These are phyloP conservation scores for Aspergillus funiculosus DNA, from an alignment of 495 filamentous ascomycete species.

Conservation along the genomic window DNA sequence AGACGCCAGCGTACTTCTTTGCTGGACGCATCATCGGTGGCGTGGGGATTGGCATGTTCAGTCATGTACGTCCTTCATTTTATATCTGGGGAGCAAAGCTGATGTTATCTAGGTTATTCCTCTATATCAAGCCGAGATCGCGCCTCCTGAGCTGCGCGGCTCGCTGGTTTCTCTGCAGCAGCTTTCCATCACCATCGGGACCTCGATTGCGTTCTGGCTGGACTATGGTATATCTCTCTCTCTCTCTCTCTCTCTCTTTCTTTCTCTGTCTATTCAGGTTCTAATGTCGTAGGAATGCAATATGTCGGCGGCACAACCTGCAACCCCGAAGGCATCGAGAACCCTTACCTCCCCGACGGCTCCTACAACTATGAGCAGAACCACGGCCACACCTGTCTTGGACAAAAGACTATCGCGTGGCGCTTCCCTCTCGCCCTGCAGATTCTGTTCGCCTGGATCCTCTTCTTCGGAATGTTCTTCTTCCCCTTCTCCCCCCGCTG, in stretches of 20 bases:
- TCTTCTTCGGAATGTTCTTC: slow-evolving; percentile 62
- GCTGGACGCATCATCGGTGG: slow-evolving; percentile 47
- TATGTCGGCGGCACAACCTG: slow-evolving; percentile 56
- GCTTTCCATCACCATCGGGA: slow-evolving; percentile 58
- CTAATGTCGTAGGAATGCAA: slow-evolving; percentile 28
- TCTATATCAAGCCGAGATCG: slow-evolving; percentile 26
- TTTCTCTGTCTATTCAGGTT: slow-evolving; percentile 50
- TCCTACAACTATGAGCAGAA: slow-evolving; percentile 40
- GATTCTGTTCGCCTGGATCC: slow-evolving; percentile 55
- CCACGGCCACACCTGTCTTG: slow-evolving; percentile 60
- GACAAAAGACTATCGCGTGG: slow-evolving; percentile 39
- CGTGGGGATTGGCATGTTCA: slow-evolving; percentile 63
- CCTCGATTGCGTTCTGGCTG: slow-evolving; percentile 61
- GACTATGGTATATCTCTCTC: slow-evolving; percentile 40
- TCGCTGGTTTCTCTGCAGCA: slow-evolving; percentile 67
- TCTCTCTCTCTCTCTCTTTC: background rate
- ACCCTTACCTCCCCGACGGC: slow-evolving; percentile 25
- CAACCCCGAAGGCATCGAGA: slow-evolving; percentile 39
- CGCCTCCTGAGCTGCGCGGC: slow-evolving; percentile 65
- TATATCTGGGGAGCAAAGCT: background rate
- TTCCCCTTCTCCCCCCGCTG: slow-evolving; percentile 72
- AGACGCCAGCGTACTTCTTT: slow-evolving; percentile 36
- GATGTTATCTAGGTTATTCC: slow-evolving; percentile 9
- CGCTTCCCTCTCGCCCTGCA: slow-evolving; percentile 41
- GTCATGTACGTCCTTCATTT: slow-evolving; percentile 11